Evolutionary conservation across 140 eudicot genomes (phyloP), one percentile per base, ranked within the genome.

Genomic region (Ambrosia hybrid): DNA sequence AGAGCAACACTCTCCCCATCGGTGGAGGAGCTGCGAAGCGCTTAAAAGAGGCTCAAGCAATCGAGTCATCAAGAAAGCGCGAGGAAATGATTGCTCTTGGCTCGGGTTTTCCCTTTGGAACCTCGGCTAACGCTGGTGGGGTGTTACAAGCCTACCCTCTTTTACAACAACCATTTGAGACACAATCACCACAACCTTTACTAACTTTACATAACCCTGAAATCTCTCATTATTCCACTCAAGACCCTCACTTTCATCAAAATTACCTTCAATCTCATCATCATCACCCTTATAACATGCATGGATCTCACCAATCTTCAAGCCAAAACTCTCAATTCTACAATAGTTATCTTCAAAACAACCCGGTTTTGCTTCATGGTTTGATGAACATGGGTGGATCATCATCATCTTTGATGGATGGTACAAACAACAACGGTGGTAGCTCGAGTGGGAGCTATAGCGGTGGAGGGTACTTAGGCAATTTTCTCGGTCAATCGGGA

Each of bases 11-110:
- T 7, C 85, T 94, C 37, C 97, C 99, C 0, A 94, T 90, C 2
- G 99, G 99, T 2, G 97, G 97, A 1, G 99, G 99, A 6, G 99
- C 96, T 0, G 99, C 99, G 3, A 94, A 94, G 46, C 85, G 97
- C 3, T 78, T 94, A 0, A 94, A 94, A 51, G 99, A 94, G 70
- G 99, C 99, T 0, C 99, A 94, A 55, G 99, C 96, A 1, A 58
- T 94, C 0, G 97, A 94, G 51, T 84, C 99, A 0, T 88, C 95
- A 9, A 76, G 99, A 68, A 93, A 93, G 65, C 90, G 97, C 6
- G 98, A 93, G 8, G 96, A 89, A 75, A 84, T 87, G 91, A 53
- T 89, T 0, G 88, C 93, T 7, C 76, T 87, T 8, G 89, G 89
- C 15, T 82, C 96, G 0, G 78, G 81, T 41, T 84, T 85, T 72